Percentiles rank a stretch among this genome's conserved stretches.
These are phyloP conservation scores for Hylodesmum podocarpum DNA, from an alignment of 306 rosid species.

Conservation along the genomic window DNA sequence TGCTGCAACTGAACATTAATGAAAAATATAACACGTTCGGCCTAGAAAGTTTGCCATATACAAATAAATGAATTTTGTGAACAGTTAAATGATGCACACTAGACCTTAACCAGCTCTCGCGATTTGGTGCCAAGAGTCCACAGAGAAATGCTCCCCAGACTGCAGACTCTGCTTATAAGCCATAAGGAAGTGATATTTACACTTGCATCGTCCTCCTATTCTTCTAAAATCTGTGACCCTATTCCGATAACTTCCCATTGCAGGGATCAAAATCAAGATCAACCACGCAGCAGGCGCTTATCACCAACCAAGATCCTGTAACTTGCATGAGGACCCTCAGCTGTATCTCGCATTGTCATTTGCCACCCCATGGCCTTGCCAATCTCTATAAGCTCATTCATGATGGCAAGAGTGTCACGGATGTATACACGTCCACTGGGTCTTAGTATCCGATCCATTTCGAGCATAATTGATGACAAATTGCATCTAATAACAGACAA, in stretches of 20 bases:
- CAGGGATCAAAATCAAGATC: constrained; percentile 33
- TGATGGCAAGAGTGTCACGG: constrained; percentile 70
- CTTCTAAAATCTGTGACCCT: background rate
- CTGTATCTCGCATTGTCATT: constrained; percentile 59
- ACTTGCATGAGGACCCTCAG: constrained; percentile 94
- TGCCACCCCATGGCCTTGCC: constrained; percentile 86
- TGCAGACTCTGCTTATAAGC: background rate
- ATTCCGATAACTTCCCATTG: background rate
- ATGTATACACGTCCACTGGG: constrained; percentile 83
- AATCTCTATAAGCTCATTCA: constrained; percentile 78
- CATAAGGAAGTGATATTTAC: constrained; percentile 27
- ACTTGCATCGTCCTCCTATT: constrained; percentile 10
- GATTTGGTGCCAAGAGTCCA: constrained; percentile 22
- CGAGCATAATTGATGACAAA: constrained; percentile 81
- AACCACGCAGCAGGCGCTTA: constrained; percentile 53
- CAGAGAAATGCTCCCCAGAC: constrained; percentile 3
- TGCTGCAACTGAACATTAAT: background rate
- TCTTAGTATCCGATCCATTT: constrained; percentile 92
- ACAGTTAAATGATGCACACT: constrained; percentile 15
- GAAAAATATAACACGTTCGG: constrained; percentile 8
- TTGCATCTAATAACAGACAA: constrained; percentile 59
- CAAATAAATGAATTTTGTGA: constrained; percentile 31
- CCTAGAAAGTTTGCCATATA: constrained; percentile 10
- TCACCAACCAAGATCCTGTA: constrained; percentile 73
- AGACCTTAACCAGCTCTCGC: constrained; percentile 15